A percentile compares a stretch with the other conserved stretches of the same genome.
phyloP scores from a whole-genome alignment of 2,329 filamentous ascomycete species.

The Basipetospora chlamydospora region DNA sequence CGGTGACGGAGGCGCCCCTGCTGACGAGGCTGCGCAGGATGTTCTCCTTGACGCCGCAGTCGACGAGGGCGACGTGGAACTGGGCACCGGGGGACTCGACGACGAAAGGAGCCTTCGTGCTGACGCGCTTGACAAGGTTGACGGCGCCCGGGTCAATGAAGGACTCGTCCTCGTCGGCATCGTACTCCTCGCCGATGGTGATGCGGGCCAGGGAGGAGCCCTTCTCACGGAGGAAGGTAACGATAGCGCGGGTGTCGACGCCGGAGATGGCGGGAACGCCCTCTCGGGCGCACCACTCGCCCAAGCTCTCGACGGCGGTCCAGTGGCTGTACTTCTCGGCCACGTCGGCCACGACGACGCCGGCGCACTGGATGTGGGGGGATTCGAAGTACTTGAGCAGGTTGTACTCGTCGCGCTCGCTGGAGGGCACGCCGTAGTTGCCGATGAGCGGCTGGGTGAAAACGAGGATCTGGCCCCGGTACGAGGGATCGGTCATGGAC shows the following conservation, averaged over 20 bases:
- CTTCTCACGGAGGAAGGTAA: constrained; percentile 89
- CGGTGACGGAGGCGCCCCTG: constrained; percentile 82
- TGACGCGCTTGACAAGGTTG: constrained; percentile 90
- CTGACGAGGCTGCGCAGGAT: constrained; percentile 88
- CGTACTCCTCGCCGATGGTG: constrained; percentile 92
- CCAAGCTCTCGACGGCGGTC: constrained; percentile 90
- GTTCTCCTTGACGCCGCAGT: constrained; percentile 99
- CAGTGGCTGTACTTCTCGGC: constrained; percentile 93
- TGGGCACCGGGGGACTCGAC: constrained; percentile 71
- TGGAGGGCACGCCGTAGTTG: constrained; percentile 93
- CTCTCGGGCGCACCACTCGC: constrained; percentile 90
- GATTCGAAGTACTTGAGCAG: constrained; percentile 97
- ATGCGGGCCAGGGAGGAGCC: constrained; percentile 92
- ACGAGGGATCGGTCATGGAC: constrained; percentile 78
- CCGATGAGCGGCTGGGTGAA: constrained; percentile 97
- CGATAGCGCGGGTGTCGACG: constrained; percentile 92
- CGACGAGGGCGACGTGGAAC: constrained; percentile 85
- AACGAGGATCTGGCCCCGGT: constrained; percentile 89
- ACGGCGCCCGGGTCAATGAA: constrained; percentile 92
- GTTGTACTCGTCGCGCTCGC: constrained; percentile 70
- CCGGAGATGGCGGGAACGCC: constrained; percentile 92
- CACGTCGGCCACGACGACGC: constrained; percentile 90
- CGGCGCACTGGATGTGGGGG: constrained; percentile 89
- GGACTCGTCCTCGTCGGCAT: constrained; percentile 93
- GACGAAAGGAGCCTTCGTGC: constrained; percentile 96